Base-by-base conservation (phyloP, 805 yeast species). In the Kluyveromyces dobzhanskii region DNA sequence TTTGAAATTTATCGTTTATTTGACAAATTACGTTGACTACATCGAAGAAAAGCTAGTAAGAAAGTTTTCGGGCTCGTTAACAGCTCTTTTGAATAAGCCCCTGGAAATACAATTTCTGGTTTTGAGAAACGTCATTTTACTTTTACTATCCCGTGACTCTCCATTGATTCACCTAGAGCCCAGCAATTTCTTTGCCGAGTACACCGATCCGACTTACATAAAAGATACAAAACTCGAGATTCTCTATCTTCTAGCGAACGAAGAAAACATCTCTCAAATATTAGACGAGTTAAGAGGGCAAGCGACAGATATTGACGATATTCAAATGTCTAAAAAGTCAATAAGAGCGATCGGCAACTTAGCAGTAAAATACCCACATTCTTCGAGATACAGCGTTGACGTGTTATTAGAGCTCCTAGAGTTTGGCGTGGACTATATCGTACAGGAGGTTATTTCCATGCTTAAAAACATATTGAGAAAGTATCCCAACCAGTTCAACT, bases 161-260 rank as follows among this genome's bases (percentile, higher is more conserved):
- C 62, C 86, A 40, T 78, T 30, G 60, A 67, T 57, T 18, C 45
- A 45, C 18, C 65, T 83, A 39, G 92, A 84, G 45, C 85, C 85
- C n/a, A 74, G 77, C 38, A 74, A 77, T 62, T 85, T 88, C 54
- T 87, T 85, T 60, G 80, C 92, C 61, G 78, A 77, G 43, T 84
- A 75, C 50, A 81, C 83, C 56, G 96, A 88, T 56, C 92, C 94
- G 1, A 76, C 84, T 17, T 90, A 85, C 56, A 78, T 90, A 54
- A 85, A 87, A 57, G 90, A 86, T 50, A 84, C 96, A 4, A 90
- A 90, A 53, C 65, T 90, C 32, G 97, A 90, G 55, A 81, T 92
- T 42, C 77, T 90, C 17, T 85, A 83, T 49, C 65, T 85, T 27
- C 64, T 90, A 34, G 94, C 97, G 1, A 72, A 76, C 51, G 78